These are phyloP conservation scores for Edaphochlamys debaryana DNA, from an alignment of 139 green algal genomes.

Conservation along the genomic window DNA sequence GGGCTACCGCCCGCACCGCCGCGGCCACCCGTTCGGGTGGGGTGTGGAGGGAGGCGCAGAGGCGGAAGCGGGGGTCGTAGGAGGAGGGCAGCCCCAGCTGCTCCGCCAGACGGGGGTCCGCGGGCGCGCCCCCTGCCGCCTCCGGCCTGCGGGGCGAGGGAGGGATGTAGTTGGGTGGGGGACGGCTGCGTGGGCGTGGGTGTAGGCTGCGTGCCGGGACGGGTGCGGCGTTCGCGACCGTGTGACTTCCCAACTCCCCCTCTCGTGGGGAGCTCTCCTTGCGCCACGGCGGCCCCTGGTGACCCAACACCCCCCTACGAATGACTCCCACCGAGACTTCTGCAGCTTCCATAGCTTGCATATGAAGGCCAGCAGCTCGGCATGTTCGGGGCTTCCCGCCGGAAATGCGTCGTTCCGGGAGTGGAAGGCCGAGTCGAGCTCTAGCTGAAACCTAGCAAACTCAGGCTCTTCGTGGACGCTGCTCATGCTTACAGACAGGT, in stretches of 20 bases:
- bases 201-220: no score
- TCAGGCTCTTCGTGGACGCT: background rate
- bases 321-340: no score
- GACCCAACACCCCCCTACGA: no score
- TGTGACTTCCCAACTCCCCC: no score
- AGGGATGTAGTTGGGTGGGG: no score
- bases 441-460: constrained; percentile 27
- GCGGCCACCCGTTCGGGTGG: background rate
- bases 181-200: no score
- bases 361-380: constrained; percentile 38
- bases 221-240: no score
- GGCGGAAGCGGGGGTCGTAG: constrained; percentile 34
- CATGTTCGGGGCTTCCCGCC: constrained; percentile 38
- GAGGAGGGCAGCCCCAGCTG: constrained; percentile 31
- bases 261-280: no score
- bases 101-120: background rate
- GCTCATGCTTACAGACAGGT: background rate
- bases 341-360: constrained; percentile 2
- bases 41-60: background rate
- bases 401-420: background rate
- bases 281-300: no score
- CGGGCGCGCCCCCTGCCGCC: background rate
- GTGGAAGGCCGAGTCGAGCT: constrained; percentile 48
- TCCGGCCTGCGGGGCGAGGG: background rate
- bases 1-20: constrained; percentile 2